Conservation (phyloP, 257 asterid species). For the Forsythia viridissima region DNA sequence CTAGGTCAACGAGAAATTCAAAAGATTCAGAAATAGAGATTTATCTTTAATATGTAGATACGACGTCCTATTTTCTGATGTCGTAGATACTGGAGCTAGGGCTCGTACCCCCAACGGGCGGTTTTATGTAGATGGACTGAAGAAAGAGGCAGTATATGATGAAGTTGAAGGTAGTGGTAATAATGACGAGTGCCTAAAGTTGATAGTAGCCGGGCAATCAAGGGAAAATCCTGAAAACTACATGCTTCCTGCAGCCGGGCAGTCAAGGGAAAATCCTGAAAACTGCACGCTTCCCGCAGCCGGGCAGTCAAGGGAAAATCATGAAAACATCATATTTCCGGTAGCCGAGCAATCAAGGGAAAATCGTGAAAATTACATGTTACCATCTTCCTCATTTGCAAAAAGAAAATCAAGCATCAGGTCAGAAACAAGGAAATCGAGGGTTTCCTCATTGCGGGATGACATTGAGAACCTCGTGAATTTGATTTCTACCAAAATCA, state of each 20-base stretch:
- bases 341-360: neutral
- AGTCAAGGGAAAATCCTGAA: neutral
- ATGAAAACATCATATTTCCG: neutral
- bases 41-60: slow-evolving; percentile 2
- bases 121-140: neutral
- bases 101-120: neutral
- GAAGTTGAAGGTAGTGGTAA: neutral
- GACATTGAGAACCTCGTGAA: neutral
- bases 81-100: neutral
- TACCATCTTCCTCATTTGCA: neutral
- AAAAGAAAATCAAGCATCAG: neutral
- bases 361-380: neutral
- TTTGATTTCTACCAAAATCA: neutral
- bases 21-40: slow-evolving; percentile 1
- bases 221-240: neutral
- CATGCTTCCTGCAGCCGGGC: neutral
- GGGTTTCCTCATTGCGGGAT: neutral
- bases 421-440: neutral
- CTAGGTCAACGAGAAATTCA: neutral
- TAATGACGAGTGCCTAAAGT: neutral
- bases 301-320: neutral
- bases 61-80: neutral
- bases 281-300: neutral
- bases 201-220: neutral
- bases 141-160: neutral